Percentiles rank a stretch among this genome's conserved stretches.
These are phyloP conservation scores for Viridothelium virens DNA, from an alignment of 495 filamentous ascomycete species.

Conservation along the genomic window DNA sequence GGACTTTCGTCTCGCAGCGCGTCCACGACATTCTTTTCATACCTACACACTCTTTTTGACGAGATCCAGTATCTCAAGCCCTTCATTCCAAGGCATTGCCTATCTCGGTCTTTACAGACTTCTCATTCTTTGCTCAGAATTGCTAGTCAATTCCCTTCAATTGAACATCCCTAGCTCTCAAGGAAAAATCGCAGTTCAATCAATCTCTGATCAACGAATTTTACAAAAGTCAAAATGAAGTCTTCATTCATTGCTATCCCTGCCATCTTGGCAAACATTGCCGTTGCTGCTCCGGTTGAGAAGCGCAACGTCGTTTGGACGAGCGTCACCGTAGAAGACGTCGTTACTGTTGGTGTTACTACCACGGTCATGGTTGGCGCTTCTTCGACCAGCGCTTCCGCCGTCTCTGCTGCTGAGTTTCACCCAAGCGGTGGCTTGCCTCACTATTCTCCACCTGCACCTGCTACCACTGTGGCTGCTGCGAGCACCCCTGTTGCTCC, in stretches of 20 bases:
- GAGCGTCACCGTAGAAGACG: constrained; percentile 32
- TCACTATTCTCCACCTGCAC: neutral
- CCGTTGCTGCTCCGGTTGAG: constrained; percentile 30
- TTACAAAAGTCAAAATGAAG: constrained; percentile 11
- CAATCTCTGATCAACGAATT: constrained; percentile 5
- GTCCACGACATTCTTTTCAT: constrained; percentile 5
- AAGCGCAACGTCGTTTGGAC: constrained; percentile 36
- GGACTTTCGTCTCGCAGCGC: neutral
- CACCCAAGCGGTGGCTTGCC: too few relatives aligned
- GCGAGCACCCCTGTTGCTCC: constrained; percentile 1
- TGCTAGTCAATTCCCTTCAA: constrained; percentile 15
- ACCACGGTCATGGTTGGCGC: constrained; percentile 36
- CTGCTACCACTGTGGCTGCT: neutral
- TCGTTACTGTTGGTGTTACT: constrained; percentile 33
- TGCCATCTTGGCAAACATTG: constrained; percentile 15
- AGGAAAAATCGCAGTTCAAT: neutral
- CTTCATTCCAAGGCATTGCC: neutral
- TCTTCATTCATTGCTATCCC: constrained; percentile 9
- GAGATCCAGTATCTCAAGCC: constrained; percentile 8
- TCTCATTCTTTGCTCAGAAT: constrained; percentile 11
- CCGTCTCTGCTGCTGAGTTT: neutral
- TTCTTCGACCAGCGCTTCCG: constrained; percentile 3
- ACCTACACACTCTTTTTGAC: constrained; percentile 1
- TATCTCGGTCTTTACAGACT: neutral
- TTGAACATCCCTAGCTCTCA: neutral